These are phyloP conservation scores for Ambrosiella xylebori DNA, from an alignment of 2,329 filamentous ascomycete genomes.

Conservation along the genomic window DNA sequence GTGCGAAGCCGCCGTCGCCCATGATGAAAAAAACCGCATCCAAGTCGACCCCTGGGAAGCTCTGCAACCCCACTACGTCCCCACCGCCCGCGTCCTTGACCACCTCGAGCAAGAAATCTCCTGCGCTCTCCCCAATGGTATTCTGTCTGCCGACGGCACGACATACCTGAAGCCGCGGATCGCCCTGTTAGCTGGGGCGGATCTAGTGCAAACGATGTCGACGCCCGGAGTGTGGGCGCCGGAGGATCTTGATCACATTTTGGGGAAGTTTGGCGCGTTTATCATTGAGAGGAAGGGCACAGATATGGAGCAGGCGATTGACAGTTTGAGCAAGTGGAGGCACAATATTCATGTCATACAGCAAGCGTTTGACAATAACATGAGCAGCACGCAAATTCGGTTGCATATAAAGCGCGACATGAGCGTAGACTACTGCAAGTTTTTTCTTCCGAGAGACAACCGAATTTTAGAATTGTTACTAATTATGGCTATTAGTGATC, in stretches of 20 bases:
- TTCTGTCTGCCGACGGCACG: constrained; percentile 49
- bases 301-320: constrained; percentile 72
- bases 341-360: constrained; percentile 78
- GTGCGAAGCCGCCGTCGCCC: constrained; percentile 65
- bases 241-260: constrained; percentile 72
- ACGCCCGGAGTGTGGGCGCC: constrained; percentile 64
- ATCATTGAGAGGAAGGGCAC: constrained; percentile 79
- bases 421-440: constrained; percentile 52
- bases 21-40: constrained; percentile 51
- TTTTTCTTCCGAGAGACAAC: background rate
- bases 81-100: constrained; percentile 75
- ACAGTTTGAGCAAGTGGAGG: constrained; percentile 65
- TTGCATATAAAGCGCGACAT: constrained; percentile 63
- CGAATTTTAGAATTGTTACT: background rate
- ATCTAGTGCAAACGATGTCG: constrained; percentile 58
- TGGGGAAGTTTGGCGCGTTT: constrained; percentile 68
- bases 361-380: constrained; percentile 67
- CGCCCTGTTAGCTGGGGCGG: constrained; percentile 64
- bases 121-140: constrained; percentile 51
- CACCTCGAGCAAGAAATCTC: constrained; percentile 90
- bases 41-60: constrained; percentile 86
- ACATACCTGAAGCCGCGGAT: constrained; percentile 49
- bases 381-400: constrained; percentile 68
- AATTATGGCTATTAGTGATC: constrained; percentile 19
- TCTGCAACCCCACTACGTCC: constrained; percentile 62